phyloP scores from a whole-genome alignment of 306 rosid genomes.

The barrel medic (Medicago truncatula) region MtrunA17r5.0-ANR NC_053044.1:37853001-37853500 shows the following conservation, averaged over 20 bases:
- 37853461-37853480: no score
- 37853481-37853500: no score
- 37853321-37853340: background rate
- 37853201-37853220: background rate
- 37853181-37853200: constrained; percentile 5
- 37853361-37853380: no score
- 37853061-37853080: constrained; percentile 41
- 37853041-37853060: constrained; percentile 64
- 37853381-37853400: no score
- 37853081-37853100: constrained; percentile 16
- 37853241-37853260: background rate
- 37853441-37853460: no score
- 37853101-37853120: constrained; percentile 8
- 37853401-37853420: no score
- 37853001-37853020: constrained; percentile 79
- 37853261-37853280: background rate
- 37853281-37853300: background rate
- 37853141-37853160: background rate
- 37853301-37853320: constrained; percentile 16
- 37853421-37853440: no score
- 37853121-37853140: constrained; percentile 9
- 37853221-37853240: constrained; percentile 16
- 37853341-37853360: background rate
- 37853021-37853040: constrained; percentile 74
- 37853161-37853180: background rate